Conservation (phyloP, 2,329 filamentous ascomycete species). For the Neophaeococcomyces aloes region DNA sequence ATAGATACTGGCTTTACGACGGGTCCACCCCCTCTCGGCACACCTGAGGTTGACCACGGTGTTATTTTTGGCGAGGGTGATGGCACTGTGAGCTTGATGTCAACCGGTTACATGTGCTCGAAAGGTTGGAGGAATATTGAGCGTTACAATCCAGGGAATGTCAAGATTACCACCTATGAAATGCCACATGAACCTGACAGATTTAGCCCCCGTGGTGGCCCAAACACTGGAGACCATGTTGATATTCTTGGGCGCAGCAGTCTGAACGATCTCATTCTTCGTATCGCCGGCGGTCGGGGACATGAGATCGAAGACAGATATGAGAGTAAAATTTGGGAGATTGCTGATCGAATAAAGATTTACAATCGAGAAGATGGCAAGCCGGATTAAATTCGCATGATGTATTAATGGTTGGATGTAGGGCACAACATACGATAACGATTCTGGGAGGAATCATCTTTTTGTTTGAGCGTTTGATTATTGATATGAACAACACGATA, state of each 20-base stretch:
- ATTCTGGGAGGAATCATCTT: too few relatives aligned
- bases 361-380: conserved; percentile 61
- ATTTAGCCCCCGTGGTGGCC: conserved; percentile 68
- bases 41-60: conserved; percentile 56
- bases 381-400: too few relatives aligned
- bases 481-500: too few relatives aligned
- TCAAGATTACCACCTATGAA: conserved; percentile 75
- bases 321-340: conserved; percentile 69
- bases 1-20: conserved; percentile 54
- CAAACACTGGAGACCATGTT: conserved; percentile 78
- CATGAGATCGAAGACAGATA: conserved; percentile 67
- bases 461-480: too few relatives aligned
- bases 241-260: conserved; percentile 85
- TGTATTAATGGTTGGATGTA: too few relatives aligned
- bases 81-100: conserved; percentile 88
- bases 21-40: conserved; percentile 25
- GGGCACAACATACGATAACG: too few relatives aligned
- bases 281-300: conserved; percentile 76
- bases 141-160: conserved; percentile 79
- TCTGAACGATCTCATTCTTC: conserved; percentile 80
- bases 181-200: conserved; percentile 95
- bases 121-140: conserved; percentile 80
- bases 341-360: conserved; percentile 73
- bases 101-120: conserved; percentile 91
- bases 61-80: conserved; percentile 95